Percentiles rank a stretch among this genome's conserved stretches.
Conservation (phyloP, 768 basidiomycete species). For the Mrakia frigida region DNA sequence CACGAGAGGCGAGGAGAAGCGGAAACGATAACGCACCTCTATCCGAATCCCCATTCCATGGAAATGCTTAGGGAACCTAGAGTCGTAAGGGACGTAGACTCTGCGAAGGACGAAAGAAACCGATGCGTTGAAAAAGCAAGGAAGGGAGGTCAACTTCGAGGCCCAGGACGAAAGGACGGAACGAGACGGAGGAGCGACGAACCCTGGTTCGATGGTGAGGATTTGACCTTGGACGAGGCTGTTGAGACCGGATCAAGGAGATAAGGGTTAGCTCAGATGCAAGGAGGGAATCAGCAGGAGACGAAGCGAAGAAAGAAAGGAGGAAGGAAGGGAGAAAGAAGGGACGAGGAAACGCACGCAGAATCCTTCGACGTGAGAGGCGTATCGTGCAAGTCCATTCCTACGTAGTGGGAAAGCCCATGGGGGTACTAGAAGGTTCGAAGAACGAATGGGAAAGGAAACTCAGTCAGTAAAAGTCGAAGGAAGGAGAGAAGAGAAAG, state of each 20-base stretch:
- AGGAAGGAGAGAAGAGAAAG: not conserved
- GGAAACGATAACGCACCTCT: slow-evolving; percentile 53
- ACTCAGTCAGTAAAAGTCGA: not conserved
- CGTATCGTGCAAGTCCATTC: slow-evolving; percentile 90
- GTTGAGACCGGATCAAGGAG: not conserved
- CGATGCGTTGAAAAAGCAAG: too few species aligned
- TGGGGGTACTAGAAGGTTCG: slow-evolving; percentile 78
- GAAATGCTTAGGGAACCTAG: slow-evolving; percentile 76
- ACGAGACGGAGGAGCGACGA: not conserved
- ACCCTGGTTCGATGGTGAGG: slow-evolving; percentile 81
- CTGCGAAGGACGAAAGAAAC: slow-evolving; percentile 44
- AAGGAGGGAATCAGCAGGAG: not conserved
- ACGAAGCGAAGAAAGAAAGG: not conserved
- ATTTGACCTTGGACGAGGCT: slow-evolving; percentile 78
- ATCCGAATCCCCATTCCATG: slow-evolving; percentile 89
- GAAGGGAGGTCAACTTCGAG: not conserved
- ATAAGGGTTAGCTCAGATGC: too few species aligned
- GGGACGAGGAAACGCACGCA: slow-evolving; percentile 36
- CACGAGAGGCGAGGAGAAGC: not conserved
- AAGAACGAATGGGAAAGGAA: not conserved
- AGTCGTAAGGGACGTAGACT: slow-evolving; percentile 80
- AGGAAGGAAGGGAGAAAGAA: not conserved
- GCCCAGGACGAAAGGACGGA: slow-evolving; percentile 20
- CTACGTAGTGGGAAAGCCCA: slow-evolving; percentile 84
- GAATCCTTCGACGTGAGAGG: slow-evolving; percentile 42